These are phyloP conservation scores for Apiospora sp. DNA, from an alignment of 2,329 filamentous ascomycete species.

Conservation along the genomic window DNA sequence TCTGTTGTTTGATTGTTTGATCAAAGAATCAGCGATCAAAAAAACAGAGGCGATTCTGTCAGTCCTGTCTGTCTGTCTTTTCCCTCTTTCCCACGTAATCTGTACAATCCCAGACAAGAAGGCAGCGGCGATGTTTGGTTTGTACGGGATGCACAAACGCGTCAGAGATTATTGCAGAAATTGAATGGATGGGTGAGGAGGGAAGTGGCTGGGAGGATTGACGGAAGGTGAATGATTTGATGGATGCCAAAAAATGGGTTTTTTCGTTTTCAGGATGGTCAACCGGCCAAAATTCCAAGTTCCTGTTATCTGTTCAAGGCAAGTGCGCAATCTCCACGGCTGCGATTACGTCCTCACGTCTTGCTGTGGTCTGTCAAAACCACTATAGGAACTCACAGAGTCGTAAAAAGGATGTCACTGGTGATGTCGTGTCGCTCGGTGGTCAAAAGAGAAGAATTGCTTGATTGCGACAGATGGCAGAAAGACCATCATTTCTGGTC, in stretches of 20 bases:
- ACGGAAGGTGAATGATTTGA: slow-evolving; percentile 18
- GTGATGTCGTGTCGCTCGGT: background rate
- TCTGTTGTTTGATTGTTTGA: slow-evolving; percentile 14
- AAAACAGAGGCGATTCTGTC: slow-evolving; percentile 7
- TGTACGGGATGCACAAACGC: slow-evolving; percentile 6
- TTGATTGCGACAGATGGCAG: slow-evolving; percentile 11
- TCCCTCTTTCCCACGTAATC: slow-evolving; percentile 8
- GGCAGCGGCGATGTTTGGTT: slow-evolving; percentile 13
- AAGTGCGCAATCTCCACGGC: background rate
- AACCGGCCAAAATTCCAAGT: background rate
- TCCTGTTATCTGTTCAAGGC: slow-evolving; percentile 17
- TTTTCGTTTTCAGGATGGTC: slow-evolving; percentile 20
- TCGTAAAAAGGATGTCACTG: background rate
- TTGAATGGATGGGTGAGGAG: slow-evolving; percentile 14
- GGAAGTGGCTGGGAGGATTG: slow-evolving; percentile 3
- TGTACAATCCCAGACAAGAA: background rate
- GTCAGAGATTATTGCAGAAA: slow-evolving; percentile 17
- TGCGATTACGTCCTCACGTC: slow-evolving; percentile 7
- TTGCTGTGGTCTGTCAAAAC: background rate
- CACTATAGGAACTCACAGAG: slow-evolving; percentile 21
- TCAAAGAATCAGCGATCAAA: slow-evolving; percentile 12
- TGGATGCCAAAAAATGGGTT: slow-evolving; percentile 17
- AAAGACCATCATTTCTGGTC: slow-evolving; percentile 6
- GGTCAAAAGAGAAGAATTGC: background rate
- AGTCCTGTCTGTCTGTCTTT: slow-evolving; percentile 19